Evolutionary conservation across 441 rosid species (phyloP).

Genomic region (Mallotus repandus): DNA sequence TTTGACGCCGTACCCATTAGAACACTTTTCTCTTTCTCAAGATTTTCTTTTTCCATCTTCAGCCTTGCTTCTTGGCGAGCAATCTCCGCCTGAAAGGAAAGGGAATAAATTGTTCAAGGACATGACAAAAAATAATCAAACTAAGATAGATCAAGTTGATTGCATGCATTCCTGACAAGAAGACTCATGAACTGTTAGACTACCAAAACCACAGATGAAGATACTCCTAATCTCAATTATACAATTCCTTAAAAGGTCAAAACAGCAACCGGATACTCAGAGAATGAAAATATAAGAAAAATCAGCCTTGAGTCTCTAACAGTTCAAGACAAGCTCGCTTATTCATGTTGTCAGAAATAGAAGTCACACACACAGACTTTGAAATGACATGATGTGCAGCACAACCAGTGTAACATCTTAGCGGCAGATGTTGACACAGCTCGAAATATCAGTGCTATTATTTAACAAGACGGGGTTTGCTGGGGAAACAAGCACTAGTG

Average conservation of each 20-base stretch:
- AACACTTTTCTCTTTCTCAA: conserved; percentile 81
- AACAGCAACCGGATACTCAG: neutral
- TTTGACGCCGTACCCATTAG: conserved; percentile 78
- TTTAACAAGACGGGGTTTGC: too few relatives aligned
- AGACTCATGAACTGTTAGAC: too few relatives aligned
- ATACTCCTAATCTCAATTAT: neutral
- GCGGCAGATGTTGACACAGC: too few relatives aligned
- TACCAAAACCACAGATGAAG: neutral
- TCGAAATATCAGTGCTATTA: too few relatives aligned
- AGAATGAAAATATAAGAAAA: neutral
- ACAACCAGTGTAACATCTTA: too few relatives aligned
- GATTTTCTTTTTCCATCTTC: conserved; percentile 77
- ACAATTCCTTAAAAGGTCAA: neutral
- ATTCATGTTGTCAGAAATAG: neutral
- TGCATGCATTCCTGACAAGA: too few relatives aligned
- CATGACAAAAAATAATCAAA: neutral
- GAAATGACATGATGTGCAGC: too few relatives aligned
- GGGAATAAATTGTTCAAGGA: neutral
- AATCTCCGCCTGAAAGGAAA: conserved; percentile 57
- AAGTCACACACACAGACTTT: too few relatives aligned
- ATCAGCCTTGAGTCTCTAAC: neutral
- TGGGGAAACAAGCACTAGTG: too few relatives aligned
- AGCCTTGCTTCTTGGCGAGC: conserved; percentile 79
- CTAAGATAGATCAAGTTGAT: neutral
- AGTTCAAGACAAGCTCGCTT: neutral